Evolutionary conservation across 345 rosid species (phyloP), one percentile per base, ranked within the genome.

Genomic region (Boechera divaricarpa): DNA sequence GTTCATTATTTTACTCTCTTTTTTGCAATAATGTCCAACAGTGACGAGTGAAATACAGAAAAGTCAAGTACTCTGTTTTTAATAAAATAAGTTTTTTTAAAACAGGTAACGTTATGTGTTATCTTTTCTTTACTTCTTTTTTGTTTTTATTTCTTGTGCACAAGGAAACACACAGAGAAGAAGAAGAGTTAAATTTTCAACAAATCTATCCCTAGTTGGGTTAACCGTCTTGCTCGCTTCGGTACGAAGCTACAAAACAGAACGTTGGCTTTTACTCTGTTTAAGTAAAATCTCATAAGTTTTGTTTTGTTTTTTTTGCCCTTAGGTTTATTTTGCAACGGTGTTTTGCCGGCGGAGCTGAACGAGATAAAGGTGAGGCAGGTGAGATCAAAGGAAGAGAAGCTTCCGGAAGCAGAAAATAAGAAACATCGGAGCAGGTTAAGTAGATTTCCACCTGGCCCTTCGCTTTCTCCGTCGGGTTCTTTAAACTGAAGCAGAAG

Each of bases 211-310:
- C 99, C 99, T 52, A 84, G 86, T 44, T 95, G 99, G 99, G 96
- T 95, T 74, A 95, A 95, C 79, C 99, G 98, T 61, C 92, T 95
- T 61, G 99, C 99, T 56, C 90, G 98, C n/a, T 81, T 95, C 10
- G 99, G 99, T 95, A 87, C 84, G 82, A 45, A 42, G 32, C 53
- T 18, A 41, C 15, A 1, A 39, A 69, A 59, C 70, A 29, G 33
- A 72, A 31, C 29, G 18, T n/a, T 41, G 5, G 35, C 42, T 18
- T 36, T 49, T 52, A 49, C 77, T 65, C 55, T 71, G 68, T 71
- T 71, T 71, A 6, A 21, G 62, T 63, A 31, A 28, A 29, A 56
- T 47, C 21, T 67, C 6, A 11, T 67, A 8, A 32, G 39, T 42
- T 67, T 48, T 75, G 64, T 60, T 35, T 4, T 36, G 36, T 1